phyloP scores from a whole-genome alignment of 1,139 yeast species.

The Hemisphaericaspora lyxosophila region DNA sequence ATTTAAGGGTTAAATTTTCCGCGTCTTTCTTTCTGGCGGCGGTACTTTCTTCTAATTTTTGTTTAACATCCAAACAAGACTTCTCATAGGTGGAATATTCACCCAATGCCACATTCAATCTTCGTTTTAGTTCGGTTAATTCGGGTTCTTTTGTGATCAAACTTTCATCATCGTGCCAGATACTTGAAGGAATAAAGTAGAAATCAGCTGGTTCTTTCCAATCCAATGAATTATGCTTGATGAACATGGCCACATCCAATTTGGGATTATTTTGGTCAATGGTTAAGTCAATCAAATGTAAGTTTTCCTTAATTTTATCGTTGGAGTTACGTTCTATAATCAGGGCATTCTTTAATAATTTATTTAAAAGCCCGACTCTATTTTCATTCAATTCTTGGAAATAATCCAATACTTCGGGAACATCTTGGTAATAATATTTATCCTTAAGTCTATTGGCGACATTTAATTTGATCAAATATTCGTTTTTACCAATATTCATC shows the following conservation, averaged over 20 bases:
- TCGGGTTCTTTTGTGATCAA: slow-evolving; percentile 66
- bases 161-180: slow-evolving; percentile 96
- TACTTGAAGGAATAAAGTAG: slow-evolving; percentile 80
- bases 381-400: slow-evolving; percentile 83
- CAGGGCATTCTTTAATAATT: slow-evolving; percentile 64
- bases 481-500: slow-evolving; percentile 86
- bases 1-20: slow-evolving; percentile 40
- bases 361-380: slow-evolving; percentile 70
- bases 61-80: slow-evolving; percentile 48
- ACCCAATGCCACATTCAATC: slow-evolving; percentile 50
- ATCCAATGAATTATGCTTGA: slow-evolving; percentile 71
- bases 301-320: slow-evolving; percentile 52
- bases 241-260: slow-evolving; percentile 86
- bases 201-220: slow-evolving; percentile 92
- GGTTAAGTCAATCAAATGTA: slow-evolving; percentile 55
- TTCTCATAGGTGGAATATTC: slow-evolving; percentile 46
- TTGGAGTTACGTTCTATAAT: slow-evolving; percentile 60
- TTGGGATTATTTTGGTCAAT: slow-evolving; percentile 71
- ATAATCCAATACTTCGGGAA: slow-evolving; percentile 87
- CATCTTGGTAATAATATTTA: slow-evolving; percentile 87
- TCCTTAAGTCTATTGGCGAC: slow-evolving; percentile 90
- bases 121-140: slow-evolving; percentile 61
- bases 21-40: slow-evolving; percentile 32
- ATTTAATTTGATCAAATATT: slow-evolving; percentile 75
- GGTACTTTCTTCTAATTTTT: slow-evolving; percentile 50